A percentile compares a stretch with the other conserved stretches of the same genome.
Evolutionary conservation across 78 protist genomes (phyloP).

Genomic region (Monosiga brevicollis): DNA sequence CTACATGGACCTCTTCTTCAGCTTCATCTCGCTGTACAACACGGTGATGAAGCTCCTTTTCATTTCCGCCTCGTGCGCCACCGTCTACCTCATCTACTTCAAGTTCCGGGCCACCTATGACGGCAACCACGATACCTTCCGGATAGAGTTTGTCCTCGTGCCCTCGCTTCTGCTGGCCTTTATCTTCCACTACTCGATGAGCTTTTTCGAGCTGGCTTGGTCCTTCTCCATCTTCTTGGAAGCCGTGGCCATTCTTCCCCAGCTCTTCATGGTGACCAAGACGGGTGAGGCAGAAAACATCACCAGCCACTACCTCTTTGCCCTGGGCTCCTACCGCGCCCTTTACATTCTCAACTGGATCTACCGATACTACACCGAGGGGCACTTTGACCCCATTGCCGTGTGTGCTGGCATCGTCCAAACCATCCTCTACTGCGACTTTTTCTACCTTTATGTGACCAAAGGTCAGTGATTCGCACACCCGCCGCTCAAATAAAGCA

Average conservation of each 20-base stretch:
- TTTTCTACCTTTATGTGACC: slow-evolving; percentile 82
- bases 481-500: not conserved
- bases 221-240: slow-evolving; percentile 88
- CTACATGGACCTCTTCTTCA: slow-evolving; percentile 66
- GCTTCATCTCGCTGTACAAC: slow-evolving; percentile 44
- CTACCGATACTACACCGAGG: slow-evolving; percentile 66
- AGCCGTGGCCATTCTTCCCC: slow-evolving; percentile 94
- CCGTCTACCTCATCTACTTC: slow-evolving; percentile 53
- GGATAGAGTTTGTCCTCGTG: slow-evolving; percentile 44
- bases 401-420: slow-evolving; percentile 75
- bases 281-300: slow-evolving; percentile 68
- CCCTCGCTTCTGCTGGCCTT: slow-evolving; percentile 55
- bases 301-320: slow-evolving; percentile 74
- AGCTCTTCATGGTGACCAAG: slow-evolving; percentile 64
- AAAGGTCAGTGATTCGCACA: slow-evolving; percentile 6
- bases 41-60: slow-evolving; percentile 76
- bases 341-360: slow-evolving; percentile 92
- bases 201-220: slow-evolving; percentile 56
- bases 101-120: slow-evolving; percentile 60
- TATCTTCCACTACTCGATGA: slow-evolving; percentile 23
- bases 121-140: slow-evolving; percentile 59
- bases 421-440: slow-evolving; percentile 80
- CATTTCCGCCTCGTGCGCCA: slow-evolving; percentile 49
- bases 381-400: slow-evolving; percentile 47
- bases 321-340: slow-evolving; percentile 75